Percentiles rank a stretch among this genome's conserved stretches.
Conservation (phyloP, 2,329 filamentous ascomycete genomes). For the Fusarium mexicanum region DNA sequence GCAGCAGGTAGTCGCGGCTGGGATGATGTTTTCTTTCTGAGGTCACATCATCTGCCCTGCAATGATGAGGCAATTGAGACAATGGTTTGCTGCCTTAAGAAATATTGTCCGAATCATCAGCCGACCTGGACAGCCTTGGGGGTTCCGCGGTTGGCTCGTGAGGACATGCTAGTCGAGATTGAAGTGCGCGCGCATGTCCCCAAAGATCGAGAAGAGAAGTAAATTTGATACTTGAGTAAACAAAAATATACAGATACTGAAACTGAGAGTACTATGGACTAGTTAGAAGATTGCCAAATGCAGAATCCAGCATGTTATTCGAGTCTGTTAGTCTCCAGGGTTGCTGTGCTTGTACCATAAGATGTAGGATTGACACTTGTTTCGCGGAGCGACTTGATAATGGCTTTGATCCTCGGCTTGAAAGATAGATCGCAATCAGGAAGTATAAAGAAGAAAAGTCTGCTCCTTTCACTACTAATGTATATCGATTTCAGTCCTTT, state of each 20-base stretch:
- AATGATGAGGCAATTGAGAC: neutral
- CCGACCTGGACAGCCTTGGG: neutral
- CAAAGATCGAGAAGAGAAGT: neutral
- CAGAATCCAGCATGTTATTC: neutral
- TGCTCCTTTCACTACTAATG: too few species aligned
- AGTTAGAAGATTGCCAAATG: neutral
- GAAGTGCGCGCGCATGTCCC: neutral
- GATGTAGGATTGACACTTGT: too few species aligned
- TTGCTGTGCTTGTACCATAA: too few species aligned
- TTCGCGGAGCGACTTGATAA: too few species aligned
- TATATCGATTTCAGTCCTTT: too few species aligned
- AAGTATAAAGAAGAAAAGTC: too few species aligned
- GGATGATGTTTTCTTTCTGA: neutral
- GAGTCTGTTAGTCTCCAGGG: neutral
- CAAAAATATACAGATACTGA: too few species aligned
- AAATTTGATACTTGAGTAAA: rapidly evolving
- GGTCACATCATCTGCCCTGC: neutral
- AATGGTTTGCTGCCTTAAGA: neutral
- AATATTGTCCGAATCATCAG: neutral
- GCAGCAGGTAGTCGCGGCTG: neutral
- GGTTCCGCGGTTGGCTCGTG: neutral
- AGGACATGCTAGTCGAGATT: neutral
- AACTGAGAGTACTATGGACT: neutral
- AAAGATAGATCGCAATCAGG: too few species aligned
- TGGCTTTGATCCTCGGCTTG: too few species aligned